These are phyloP conservation scores for Purshia tridentata DNA, from an alignment of 306 rosid genomes.

Conservation along the genomic window DNA sequence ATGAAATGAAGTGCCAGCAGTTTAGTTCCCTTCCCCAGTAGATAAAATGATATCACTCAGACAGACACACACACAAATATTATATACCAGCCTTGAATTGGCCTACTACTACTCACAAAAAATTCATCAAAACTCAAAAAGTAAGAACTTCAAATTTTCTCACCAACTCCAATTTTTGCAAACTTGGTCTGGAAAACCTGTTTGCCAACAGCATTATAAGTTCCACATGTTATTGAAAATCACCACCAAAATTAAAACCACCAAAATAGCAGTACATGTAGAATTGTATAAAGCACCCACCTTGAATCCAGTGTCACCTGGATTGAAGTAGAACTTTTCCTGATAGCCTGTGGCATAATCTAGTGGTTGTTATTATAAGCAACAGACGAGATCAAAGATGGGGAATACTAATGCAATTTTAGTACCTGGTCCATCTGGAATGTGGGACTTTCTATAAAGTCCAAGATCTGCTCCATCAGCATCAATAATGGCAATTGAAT, in stretches of 20 bases:
- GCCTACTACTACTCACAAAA: neutral
- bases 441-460: conserved; percentile 91
- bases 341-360: conserved; percentile 65
- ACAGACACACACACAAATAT: no score
- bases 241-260: conserved; percentile 17
- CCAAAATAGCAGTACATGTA: conserved; percentile 10
- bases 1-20: conserved; percentile 26
- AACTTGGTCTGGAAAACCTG: conserved; percentile 92
- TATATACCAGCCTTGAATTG: conserved; percentile 6
- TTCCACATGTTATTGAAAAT: conserved; percentile 9
- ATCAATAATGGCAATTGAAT: conserved; percentile 80
- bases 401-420: conserved; percentile 12
- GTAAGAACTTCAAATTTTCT: conserved; percentile 29
- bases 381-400: neutral
- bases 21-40: conserved; percentile 14
- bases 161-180: conserved; percentile 92
- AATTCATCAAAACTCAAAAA: conserved; percentile 4
- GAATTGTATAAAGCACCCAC: conserved; percentile 39
- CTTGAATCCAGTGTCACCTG: conserved; percentile 98
- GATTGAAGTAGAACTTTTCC: conserved; percentile 96
- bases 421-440: conserved; percentile 94
- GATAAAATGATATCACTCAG: conserved; percentile 9
- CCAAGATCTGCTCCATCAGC: conserved; percentile 98
- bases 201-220: conserved; percentile 29
- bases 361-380: neutral